Percentiles rank a stretch among this genome's conserved stretches.
phyloP scores from a whole-genome alignment of 2,329 filamentous ascomycete species.

The Nigrospora oryzae region DNA sequence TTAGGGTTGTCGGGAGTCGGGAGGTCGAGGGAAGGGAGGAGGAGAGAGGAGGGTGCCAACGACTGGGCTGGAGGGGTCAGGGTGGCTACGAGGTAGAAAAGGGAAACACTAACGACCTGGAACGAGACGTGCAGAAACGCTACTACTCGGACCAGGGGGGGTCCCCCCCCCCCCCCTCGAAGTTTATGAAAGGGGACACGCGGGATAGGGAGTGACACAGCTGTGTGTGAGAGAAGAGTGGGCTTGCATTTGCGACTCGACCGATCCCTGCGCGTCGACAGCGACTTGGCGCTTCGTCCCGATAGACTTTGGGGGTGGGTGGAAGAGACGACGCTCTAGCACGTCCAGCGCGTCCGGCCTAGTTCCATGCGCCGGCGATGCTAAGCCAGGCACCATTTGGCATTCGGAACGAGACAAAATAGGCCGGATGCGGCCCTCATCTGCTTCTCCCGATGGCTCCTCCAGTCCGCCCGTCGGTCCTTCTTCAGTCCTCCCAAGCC shows the following conservation, averaged over 20 bases:
- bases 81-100: conserved; percentile 5
- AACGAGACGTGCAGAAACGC: conserved; percentile 3
- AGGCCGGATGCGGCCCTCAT: too few relatives aligned
- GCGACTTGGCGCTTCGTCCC: background rate
- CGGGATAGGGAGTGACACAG: conserved; percentile 27
- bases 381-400: too few relatives aligned
- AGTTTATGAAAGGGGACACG: conserved; percentile 24
- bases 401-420: too few relatives aligned
- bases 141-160: background rate
- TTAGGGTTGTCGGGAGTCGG: background rate
- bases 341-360: too few relatives aligned
- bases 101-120: background rate
- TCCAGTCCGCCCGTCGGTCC: too few relatives aligned
- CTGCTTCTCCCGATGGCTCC: too few relatives aligned
- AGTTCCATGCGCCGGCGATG: too few relatives aligned
- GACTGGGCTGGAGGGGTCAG: conserved; percentile 4
- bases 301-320: too few relatives aligned
- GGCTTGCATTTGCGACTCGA: conserved; percentile 12
- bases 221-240: conserved; percentile 30
- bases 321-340: too few relatives aligned
- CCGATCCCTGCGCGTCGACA: conserved; percentile 3
- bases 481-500: too few relatives aligned
- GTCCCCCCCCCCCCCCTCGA: conserved; percentile 4
- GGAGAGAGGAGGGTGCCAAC: conserved; percentile 9
- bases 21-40: conserved; percentile 7